phyloP scores from a whole-genome alignment of 1,139 yeast genomes.

The Zygoascus sp. region DNA sequence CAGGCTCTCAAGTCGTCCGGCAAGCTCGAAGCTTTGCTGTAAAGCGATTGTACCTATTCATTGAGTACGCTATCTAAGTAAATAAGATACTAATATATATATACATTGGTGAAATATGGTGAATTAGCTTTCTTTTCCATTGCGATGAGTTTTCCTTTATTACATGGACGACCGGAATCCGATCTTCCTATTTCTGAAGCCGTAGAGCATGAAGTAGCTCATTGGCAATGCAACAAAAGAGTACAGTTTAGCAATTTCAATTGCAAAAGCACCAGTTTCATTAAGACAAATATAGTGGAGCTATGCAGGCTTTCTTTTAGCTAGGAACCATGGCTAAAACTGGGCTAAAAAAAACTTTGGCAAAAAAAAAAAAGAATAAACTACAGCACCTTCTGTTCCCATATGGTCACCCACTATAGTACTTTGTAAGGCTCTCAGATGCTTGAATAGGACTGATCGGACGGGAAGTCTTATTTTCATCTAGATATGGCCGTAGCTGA shows the following conservation, averaged over 20 bases:
- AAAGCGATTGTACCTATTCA: background rate
- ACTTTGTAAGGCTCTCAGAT: constrained; percentile 13
- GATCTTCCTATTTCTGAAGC: too few relatives aligned
- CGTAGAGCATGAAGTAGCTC: too few relatives aligned
- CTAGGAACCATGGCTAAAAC: background rate
- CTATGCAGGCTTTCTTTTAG: too few relatives aligned
- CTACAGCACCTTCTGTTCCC: constrained; percentile 14
- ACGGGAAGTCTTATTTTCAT: constrained; percentile 13
- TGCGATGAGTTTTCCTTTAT: too few relatives aligned
- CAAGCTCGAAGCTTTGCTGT: constrained; percentile 25
- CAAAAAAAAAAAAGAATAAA: constrained; percentile 1
- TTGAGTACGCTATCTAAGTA: background rate
- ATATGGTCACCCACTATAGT: constrained; percentile 14
- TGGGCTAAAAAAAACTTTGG: too few relatives aligned
- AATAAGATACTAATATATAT: background rate
- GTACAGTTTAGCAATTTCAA: too few relatives aligned
- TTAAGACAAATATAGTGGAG: too few relatives aligned
- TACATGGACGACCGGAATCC: too few relatives aligned
- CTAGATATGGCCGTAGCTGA: constrained; percentile 14
- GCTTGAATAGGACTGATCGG: constrained; percentile 13
- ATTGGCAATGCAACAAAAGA: too few relatives aligned
- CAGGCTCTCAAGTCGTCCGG: constrained; percentile 40
- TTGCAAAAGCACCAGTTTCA: too few relatives aligned
- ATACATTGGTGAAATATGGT: too few relatives aligned
- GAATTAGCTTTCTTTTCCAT: too few relatives aligned